Percentiles rank a stretch among this genome's conserved stretches.
Conservation (phyloP, 1,139 yeast species). For the Zygosaccharomyces sapae region DNA sequence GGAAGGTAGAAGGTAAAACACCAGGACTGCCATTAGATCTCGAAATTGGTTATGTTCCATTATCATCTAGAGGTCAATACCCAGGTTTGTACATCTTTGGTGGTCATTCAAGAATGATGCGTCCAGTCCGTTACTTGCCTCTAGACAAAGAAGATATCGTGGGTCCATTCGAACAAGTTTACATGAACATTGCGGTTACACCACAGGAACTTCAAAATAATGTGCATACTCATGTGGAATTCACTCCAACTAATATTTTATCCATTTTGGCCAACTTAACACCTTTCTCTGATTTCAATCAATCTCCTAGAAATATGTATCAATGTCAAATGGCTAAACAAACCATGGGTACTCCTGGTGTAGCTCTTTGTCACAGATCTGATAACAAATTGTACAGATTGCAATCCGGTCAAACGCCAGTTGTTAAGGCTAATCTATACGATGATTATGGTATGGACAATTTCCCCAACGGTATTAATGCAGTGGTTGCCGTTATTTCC, state of each 20-base stretch:
- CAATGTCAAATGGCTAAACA: conserved; percentile 99
- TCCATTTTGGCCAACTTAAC: conserved; percentile 94
- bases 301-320: conserved; percentile 99
- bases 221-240: conserved; percentile 89
- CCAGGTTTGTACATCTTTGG: conserved; percentile 93
- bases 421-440: conserved; percentile 87
- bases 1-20: conserved; percentile 82
- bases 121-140: conserved; percentile 92
- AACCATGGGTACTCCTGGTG: conserved; percentile 99
- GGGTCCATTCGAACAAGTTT: conserved; percentile 97
- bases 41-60: conserved; percentile 95
- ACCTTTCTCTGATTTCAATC: conserved; percentile 97
- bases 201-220: conserved; percentile 84
- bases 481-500: conserved; percentile 97
- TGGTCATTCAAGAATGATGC: conserved; percentile 90
- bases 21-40: conserved; percentile 70
- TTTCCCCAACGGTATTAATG: conserved; percentile 97
- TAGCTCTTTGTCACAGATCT: conserved; percentile 84
- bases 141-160: conserved; percentile 76
- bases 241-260: conserved; percentile 87
- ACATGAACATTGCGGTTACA: conserved; percentile 92
- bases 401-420: conserved; percentile 96
- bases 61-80: conserved; percentile 90
- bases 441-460: conserved; percentile 98
- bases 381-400: conserved; percentile 91